Percentiles rank a stretch among this genome's conserved stretches.
These are phyloP conservation scores for Tulasnella sp. DNA, from an alignment of 768 basidiomycete species.

Conservation along the genomic window DNA sequence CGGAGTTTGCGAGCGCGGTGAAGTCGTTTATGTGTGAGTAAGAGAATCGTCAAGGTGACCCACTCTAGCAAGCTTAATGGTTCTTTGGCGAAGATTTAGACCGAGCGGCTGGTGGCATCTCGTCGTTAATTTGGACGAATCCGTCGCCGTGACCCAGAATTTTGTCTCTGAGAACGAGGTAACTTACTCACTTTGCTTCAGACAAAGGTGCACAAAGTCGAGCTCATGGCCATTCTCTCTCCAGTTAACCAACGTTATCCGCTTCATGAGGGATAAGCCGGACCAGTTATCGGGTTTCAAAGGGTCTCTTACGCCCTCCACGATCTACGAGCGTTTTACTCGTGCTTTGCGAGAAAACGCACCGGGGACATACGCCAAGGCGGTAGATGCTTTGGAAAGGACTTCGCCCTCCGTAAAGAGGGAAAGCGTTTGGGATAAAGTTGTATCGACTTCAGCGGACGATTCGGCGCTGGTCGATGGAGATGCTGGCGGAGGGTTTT, in stretches of 20 bases:
- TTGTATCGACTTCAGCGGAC: not conserved
- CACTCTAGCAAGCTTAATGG: not conserved
- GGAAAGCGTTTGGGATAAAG: slow-evolving; percentile 19
- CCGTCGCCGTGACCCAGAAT: slow-evolving; percentile 43
- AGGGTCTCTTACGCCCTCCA: slow-evolving; percentile 3
- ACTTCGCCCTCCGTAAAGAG: not conserved
- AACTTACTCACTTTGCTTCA: not conserved
- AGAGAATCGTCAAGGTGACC: not conserved
- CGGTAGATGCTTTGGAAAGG: not conserved
- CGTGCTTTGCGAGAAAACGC: slow-evolving; percentile 27
- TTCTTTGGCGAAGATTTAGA: slow-evolving; percentile 3
- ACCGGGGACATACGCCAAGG: not conserved
- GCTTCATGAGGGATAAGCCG: slow-evolving; percentile 39
- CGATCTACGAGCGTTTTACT: slow-evolving; percentile 35
- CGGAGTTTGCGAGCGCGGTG: slow-evolving; percentile 41
- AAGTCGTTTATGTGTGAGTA: slow-evolving; percentile 40
- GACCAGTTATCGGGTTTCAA: slow-evolving; percentile 42
- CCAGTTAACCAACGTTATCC: slow-evolving; percentile 39
- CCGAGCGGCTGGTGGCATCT: slow-evolving; percentile 44
- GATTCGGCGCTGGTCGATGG: not conserved
- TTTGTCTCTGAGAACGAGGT: slow-evolving; percentile 40
- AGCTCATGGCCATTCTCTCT: not conserved
- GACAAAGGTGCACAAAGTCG: not conserved
- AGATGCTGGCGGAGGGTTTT: slow-evolving; percentile 18
- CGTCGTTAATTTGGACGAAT: slow-evolving; percentile 41